Base-by-base conservation (phyloP, 2,329 filamentous ascomycete genomes). In the Chrysoporthe austroafricana region DNA sequence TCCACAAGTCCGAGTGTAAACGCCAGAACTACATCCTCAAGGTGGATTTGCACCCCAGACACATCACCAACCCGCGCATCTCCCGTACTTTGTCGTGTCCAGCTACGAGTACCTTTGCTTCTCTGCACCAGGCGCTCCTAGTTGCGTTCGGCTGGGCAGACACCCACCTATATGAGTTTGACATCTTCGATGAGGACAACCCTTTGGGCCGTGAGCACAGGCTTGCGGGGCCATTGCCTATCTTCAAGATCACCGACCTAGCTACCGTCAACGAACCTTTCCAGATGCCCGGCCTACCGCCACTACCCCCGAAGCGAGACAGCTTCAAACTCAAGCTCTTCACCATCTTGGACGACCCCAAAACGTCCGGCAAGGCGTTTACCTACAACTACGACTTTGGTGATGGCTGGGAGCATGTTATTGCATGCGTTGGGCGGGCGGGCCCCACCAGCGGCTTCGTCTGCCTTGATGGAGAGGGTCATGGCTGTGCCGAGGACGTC, bases 401-500 rank as follows among this genome's bases (percentile, higher is more conserved):
- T 50, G 71, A 73, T 54, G 67, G 69, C 54, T 74, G 72, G 71
- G 70, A 71, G 50, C 72, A 74, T 52, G 54, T 56, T 52, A 56
- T 73, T 13, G 71, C 68, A 3, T 62, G 72, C 63, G 61, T 46
- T 18, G 70, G 70, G 4, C 70, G 70, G 44, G 64, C 65, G 26
- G 34, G 39, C 18, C 34, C 34, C 34, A 63, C 61, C 8, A 14
- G n/a, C 14, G 48, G 50, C 4, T 63, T 54, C 46, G 21, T 21
- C 18, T 46, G 44, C 16, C 44, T 63, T 16, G 44, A 46, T 18
- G 61, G 61, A 16, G 8, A n/a, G 21, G 61, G 61, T 13, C 75
- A 78, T 67, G 59, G 62, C 9, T 71, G 74, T 36, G 74, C 76
- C 21, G 77, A 79, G 69, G 76, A 78, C 64, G 72, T 71, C 13